Evolutionary conservation across 2,329 filamentous ascomycete genomes (phyloP).

Genomic region (Talaromyces islandicus): DNA sequence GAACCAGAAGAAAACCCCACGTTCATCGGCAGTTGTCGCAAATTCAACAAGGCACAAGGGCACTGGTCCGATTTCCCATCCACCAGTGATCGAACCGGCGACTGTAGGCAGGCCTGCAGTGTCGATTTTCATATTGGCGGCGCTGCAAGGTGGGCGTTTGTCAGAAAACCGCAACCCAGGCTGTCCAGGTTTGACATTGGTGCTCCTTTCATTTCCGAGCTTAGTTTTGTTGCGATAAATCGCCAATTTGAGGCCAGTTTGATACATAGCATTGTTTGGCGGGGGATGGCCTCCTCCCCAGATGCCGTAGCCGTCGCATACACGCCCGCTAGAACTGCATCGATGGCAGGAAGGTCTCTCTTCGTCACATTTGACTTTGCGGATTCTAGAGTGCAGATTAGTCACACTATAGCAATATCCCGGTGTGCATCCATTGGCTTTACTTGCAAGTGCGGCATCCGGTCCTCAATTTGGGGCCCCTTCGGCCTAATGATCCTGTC

Average conservation of each 20-base stretch:
- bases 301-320: not conserved
- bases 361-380: constrained; percentile 1
- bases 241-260: not conserved
- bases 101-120: not conserved
- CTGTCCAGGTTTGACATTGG: not conserved
- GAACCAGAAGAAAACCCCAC: not conserved
- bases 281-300: not conserved
- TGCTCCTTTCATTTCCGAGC: not conserved
- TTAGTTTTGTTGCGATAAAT: not conserved
- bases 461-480: not conserved
- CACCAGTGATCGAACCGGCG: not conserved
- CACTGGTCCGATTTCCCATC: not conserved
- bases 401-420: not conserved
- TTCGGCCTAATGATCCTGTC: not conserved
- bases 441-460: constrained; percentile 4
- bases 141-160: no score
- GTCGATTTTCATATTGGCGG: no score
- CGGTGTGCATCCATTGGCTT: not conserved
- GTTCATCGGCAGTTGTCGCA: not conserved
- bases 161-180: not conserved
- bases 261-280: not conserved
- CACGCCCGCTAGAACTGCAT: not conserved
- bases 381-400: not conserved
- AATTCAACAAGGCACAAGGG: not conserved
- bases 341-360: not conserved